Evolutionary conservation across 371 early-diverging fungal genomes (phyloP).

Genomic region (Mucor mucedo): DNA sequence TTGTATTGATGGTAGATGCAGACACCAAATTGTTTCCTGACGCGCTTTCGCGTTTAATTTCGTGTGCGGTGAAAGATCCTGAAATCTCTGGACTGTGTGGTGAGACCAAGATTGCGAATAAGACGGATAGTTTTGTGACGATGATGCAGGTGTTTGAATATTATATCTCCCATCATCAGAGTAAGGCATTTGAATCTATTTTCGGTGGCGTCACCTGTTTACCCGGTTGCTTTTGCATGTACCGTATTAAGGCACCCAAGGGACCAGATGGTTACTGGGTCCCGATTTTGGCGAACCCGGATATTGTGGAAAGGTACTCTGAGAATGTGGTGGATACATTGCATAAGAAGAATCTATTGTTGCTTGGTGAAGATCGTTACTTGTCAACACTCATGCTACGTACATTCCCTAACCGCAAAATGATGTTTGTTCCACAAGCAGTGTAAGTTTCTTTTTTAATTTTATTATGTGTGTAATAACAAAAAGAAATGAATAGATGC

Average conservation of each 20-base stretch:
- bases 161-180: slow-evolving; percentile 93
- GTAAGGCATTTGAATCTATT: slow-evolving; percentile 93
- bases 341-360: slow-evolving; percentile 93
- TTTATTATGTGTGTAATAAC: background rate
- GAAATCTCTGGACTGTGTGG: slow-evolving; percentile 85
- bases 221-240: slow-evolving; percentile 96
- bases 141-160: slow-evolving; percentile 82
- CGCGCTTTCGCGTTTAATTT: slow-evolving; percentile 74
- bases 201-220: slow-evolving; percentile 98
- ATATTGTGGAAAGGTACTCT: slow-evolving; percentile 89
- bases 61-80: slow-evolving; percentile 71
- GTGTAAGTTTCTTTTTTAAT: slow-evolving; percentile 26
- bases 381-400: slow-evolving; percentile 93
- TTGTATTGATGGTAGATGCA: slow-evolving; percentile 96
- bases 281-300: slow-evolving; percentile 85
- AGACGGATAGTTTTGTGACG: slow-evolving; percentile 84
- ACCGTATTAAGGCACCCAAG: slow-evolving; percentile 87
- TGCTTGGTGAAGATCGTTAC: slow-evolving; percentile 96
- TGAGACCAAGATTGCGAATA: slow-evolving; percentile 90
- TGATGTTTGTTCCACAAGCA: slow-evolving; percentile 93
- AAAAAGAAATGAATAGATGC: slow-evolving; percentile 50
- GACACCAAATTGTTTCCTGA: slow-evolving; percentile 91
- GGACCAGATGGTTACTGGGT: slow-evolving; percentile 67
- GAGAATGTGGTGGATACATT: slow-evolving; percentile 90
- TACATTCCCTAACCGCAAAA: slow-evolving; percentile 89